Base-by-base conservation (phyloP, 768 basidiomycete species). In the Mrakia frigida region DNA sequence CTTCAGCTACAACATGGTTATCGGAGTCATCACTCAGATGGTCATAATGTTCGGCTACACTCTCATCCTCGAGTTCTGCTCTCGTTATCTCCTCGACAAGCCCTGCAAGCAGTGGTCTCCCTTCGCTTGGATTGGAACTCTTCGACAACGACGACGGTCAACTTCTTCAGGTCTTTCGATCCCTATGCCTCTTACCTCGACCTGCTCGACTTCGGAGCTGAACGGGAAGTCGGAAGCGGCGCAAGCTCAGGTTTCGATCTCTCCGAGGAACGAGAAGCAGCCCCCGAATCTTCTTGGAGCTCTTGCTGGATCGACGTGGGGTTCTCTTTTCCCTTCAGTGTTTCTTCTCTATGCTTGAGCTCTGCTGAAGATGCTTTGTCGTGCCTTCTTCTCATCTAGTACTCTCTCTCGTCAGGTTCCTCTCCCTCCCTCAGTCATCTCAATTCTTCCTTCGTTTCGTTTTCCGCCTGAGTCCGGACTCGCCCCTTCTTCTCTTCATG, bases 11-110 rank as follows among this genome's bases (percentile, higher is more conserved):
- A 23, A 67, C 52, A 73, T 74, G 68, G 63, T 65, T 69, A 75
- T 69, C 60, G 77, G 70, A 53, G 52, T 76, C 25, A 41, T 78
- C 31, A 33, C 67, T 78, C 80, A 84, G 69, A 74, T 76, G 52
- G 73, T 84, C 46, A 85, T 86, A n/a, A 84, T 88, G 73, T 79
- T 82, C 9, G 77, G 85, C 33, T 88, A 85, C 82, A 82, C 83
- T 68, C 43, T 83, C 21, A 83, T 86, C 72, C 84, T 86, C 67
- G 88, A 88, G 79, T 88, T 86, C 82, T 80, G 87, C 78, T 56
- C 83, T 13, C 84, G 87, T 68, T 86, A 84, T 79, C 63, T 81
- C 68, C 78, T 79, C 23, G 76, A 81, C 70, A 61, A 76, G 43
- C 81, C 83, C 43, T 68, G 35, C 65, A 25, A 23, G 35, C 65